Conservation (phyloP, 108 stramenopile species). For the Conticribra weissflogii region DNA sequence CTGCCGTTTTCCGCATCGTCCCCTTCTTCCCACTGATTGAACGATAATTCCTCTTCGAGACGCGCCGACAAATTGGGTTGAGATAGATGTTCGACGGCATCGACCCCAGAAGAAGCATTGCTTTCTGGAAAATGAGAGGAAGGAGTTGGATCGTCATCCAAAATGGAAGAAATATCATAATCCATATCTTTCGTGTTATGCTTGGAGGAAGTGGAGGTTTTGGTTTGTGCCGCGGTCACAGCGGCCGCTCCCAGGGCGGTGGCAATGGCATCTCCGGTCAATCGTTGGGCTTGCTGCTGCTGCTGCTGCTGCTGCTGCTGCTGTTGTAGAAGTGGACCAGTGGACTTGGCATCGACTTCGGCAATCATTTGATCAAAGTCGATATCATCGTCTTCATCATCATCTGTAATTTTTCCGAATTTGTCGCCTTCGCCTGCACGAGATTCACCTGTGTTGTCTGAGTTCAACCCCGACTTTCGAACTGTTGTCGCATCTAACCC, state of each 20-base stretch:
- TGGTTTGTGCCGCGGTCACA: constrained; percentile 1
- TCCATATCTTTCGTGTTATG: neutral
- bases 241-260: neutral
- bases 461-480: constrained; percentile 40
- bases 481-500: too few species aligned
- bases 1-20: constrained; percentile 11
- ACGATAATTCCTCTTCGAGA: constrained; percentile 49
- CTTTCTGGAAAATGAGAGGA: constrained; percentile 1
- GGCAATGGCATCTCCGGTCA: neutral
- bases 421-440: neutral
- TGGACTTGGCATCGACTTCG: constrained; percentile 23
- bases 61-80: constrained; percentile 23
- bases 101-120: neutral
- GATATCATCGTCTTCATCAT: constrained; percentile 40
- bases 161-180: too few species aligned
- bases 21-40: constrained; percentile 43
- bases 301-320: neutral
- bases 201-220: neutral
- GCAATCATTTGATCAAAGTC: constrained; percentile 51
- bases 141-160: too few species aligned
- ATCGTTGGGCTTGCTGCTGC: neutral
- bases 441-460: neutral
- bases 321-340: too few species aligned
- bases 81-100: constrained; percentile 12
- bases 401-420: constrained; percentile 6